Percentiles rank a stretch among this genome's conserved stretches.
Evolutionary conservation across 805 yeast genomes (phyloP).

Genomic region (Saccharomycopsis fodiens): DNA sequence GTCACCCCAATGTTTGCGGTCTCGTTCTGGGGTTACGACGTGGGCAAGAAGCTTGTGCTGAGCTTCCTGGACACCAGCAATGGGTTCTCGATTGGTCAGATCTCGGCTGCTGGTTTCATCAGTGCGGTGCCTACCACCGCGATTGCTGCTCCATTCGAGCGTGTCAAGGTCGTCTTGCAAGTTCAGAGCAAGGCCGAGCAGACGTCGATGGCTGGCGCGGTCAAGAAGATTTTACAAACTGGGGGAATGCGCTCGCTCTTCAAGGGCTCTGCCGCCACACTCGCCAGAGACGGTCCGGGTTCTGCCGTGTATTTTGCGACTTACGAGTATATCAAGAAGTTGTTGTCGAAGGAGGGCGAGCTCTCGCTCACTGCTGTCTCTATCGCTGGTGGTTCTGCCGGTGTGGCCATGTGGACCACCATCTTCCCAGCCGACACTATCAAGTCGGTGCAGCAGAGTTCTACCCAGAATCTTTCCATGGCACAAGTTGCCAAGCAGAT

Average conservation of each 20-base stretch:
- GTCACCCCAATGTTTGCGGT: conserved; percentile 99
- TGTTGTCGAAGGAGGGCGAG: conserved; percentile 43
- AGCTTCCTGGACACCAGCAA: conserved; percentile 26
- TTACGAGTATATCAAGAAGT: conserved; percentile 71
- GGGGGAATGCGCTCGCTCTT: conserved; percentile 84
- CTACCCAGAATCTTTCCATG: conserved; percentile 47
- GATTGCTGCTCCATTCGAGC: conserved; percentile 96
- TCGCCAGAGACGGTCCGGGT: conserved; percentile 97
- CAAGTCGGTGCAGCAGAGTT: conserved; percentile 73
- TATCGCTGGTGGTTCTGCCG: conserved; percentile 92
- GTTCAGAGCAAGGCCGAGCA: conserved; percentile 41
- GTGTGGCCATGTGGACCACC: conserved; percentile 94
- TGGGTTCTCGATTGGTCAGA: conserved; percentile 53
- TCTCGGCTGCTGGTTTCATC: conserved; percentile 87
- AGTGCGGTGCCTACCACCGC: conserved; percentile 93
- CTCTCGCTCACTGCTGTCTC: conserved; percentile 69
- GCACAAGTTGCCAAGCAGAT: conserved; percentile 59
- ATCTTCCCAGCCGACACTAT: conserved; percentile 96
- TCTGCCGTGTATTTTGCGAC: conserved; percentile 93
- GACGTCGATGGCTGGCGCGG: conserved; percentile 44
- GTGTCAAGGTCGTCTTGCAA: conserved; percentile 91
- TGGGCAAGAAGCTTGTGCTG: conserved; percentile 73
- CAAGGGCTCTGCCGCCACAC: conserved; percentile 86
- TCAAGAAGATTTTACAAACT: conserved; percentile 57
- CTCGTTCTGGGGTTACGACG: conserved; percentile 96